Evolutionary conservation across 2,329 filamentous ascomycete genomes (phyloP).

Genomic region (Colletotrichum karsti): DNA sequence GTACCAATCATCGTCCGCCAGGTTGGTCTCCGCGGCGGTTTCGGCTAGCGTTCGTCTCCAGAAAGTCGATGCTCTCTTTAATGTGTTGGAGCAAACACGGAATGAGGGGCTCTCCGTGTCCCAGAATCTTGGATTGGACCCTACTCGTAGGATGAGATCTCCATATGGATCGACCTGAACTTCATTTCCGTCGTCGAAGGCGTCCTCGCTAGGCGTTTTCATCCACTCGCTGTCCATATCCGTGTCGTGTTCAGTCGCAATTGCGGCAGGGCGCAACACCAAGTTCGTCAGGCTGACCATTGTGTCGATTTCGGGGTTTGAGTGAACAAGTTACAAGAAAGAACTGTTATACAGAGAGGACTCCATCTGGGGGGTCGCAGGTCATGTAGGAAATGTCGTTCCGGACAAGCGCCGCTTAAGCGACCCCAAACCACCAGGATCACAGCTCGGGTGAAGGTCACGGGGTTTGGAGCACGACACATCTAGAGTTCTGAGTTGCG

Average conservation of each 20-base stretch:
- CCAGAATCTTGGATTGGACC: background rate
- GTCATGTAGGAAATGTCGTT: background rate
- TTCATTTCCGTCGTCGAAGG: slow-evolving; percentile 1
- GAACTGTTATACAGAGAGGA: no score
- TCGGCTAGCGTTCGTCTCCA: slow-evolving; percentile 13
- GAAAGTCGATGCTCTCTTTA: slow-evolving; percentile 19
- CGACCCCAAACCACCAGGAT: background rate
- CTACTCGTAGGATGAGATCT: slow-evolving; percentile 1
- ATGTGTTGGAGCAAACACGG: slow-evolving; percentile 13
- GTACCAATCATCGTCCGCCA: background rate
- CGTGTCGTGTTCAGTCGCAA: background rate
- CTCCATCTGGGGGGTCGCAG: background rate
- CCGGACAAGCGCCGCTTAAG: background rate
- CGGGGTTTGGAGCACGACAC: slow-evolving; percentile 11
- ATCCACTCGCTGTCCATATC: slow-evolving; percentile 22
- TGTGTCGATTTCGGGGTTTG: no score
- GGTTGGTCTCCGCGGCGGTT: background rate
- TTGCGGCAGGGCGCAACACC: background rate
- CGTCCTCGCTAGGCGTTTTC: slow-evolving; percentile 5
- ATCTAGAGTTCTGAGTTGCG: slow-evolving; percentile 10
- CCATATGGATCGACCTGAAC: slow-evolving; percentile 13
- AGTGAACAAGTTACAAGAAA: no score
- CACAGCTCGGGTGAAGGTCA: slow-evolving; percentile 2
- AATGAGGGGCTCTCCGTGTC: background rate
- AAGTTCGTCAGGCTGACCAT: slow-evolving; percentile 5